Percentiles rank a stretch among this genome's conserved stretches.
phyloP scores from a whole-genome alignment of 106 monocot species.

The Ottelia alismoides region DNA sequence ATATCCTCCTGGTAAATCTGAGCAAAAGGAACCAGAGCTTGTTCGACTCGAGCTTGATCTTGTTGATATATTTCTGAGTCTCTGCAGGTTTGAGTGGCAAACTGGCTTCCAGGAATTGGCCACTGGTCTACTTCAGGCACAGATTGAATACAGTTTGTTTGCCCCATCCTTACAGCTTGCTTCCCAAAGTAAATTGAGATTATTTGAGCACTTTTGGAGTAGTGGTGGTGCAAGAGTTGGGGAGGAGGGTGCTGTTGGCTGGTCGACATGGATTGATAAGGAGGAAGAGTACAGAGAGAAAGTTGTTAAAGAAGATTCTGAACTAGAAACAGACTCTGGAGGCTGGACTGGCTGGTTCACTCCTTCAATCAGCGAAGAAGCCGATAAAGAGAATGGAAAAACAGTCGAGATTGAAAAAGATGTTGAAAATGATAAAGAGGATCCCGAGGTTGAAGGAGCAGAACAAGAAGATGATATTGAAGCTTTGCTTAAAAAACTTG shows the following conservation, averaged over 20 bases:
- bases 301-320: conserved; percentile 26
- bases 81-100: conserved; percentile 97
- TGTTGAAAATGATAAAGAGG: conserved; percentile 29
- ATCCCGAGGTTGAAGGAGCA: conserved; percentile 25
- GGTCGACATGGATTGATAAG: conserved; percentile 80
- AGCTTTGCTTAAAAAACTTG: conserved; percentile 72
- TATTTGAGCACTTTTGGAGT: conserved; percentile 97
- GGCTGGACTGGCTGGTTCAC: conserved; percentile 91
- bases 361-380: conserved; percentile 23
- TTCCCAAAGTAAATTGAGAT: conserved; percentile 55
- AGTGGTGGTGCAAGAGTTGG: conserved; percentile 65
- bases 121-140: conserved; percentile 83
- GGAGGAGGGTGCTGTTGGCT: conserved; percentile 75
- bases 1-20: too few relatives aligned
- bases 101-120: conserved; percentile 77
- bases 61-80: conserved; percentile 77
- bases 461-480: conserved; percentile 61
- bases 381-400: conserved; percentile 14
- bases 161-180: conserved; percentile 67
- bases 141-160: conserved; percentile 84
- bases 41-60: conserved; percentile 62
- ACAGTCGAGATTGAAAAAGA: conserved; percentile 15
- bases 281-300: conserved; percentile 50
- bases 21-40: too few relatives aligned
- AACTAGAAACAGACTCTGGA: conserved; percentile 55